Percentiles rank a stretch among this genome's conserved stretches.
phyloP scores from a whole-genome alignment of 2,329 filamentous ascomycete genomes.

The Penicillium sp. region DNA sequence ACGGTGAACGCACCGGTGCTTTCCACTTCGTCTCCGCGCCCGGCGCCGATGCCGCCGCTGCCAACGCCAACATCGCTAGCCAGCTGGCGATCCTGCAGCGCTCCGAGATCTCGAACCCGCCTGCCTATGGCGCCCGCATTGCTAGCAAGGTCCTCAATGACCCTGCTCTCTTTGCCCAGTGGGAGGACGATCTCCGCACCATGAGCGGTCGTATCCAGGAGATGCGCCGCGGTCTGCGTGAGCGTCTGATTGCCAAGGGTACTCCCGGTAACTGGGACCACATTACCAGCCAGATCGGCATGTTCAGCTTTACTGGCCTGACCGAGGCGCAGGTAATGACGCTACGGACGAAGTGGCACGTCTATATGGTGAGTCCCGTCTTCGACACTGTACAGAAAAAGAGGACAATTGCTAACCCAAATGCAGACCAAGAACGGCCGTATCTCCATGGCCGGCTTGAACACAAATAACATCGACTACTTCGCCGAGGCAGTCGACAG shows the following conservation, averaged over 20 bases:
- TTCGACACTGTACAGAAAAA: not conserved
- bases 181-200: constrained; percentile 85
- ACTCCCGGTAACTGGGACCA: constrained; percentile 95
- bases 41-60: constrained; percentile 61
- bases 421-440: constrained; percentile 87
- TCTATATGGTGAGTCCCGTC: constrained; percentile 46
- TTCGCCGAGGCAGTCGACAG: constrained; percentile 86
- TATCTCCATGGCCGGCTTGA: constrained; percentile 97
- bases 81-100: constrained; percentile 94
- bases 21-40: constrained; percentile 89
- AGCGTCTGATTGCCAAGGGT: constrained; percentile 76
- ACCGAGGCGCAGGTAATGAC: constrained; percentile 48
- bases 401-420: not conserved
- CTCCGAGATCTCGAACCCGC: constrained; percentile 96
- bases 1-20: constrained; percentile 91
- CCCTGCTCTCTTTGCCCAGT: constrained; percentile 75
- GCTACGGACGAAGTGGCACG: constrained; percentile 49
- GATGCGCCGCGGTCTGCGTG: constrained; percentile 78
- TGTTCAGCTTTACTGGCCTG: constrained; percentile 82
- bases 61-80: constrained; percentile 67
- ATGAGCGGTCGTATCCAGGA: constrained; percentile 95
- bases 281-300: constrained; percentile 98
- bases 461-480: constrained; percentile 88
- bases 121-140: constrained; percentile 88
- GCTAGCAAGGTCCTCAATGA: constrained; percentile 84